Evolutionary conservation across 371 early-diverging fungal genomes (phyloP).

Genomic region (Umbelopsis sp.): DNA sequence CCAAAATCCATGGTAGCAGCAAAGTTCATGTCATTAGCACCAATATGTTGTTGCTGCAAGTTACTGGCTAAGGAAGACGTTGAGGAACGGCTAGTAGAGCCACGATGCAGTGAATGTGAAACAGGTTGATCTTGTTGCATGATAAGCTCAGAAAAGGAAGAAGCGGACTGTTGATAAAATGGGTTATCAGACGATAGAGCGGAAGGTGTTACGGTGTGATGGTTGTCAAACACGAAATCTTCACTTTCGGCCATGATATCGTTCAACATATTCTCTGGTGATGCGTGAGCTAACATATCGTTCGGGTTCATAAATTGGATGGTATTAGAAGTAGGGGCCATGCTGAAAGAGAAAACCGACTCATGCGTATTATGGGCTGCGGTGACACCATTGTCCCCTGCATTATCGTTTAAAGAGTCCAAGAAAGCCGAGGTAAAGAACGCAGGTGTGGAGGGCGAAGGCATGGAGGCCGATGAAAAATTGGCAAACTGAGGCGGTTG

Average conservation of each 20-base stretch:
- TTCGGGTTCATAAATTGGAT: conserved; percentile 24
- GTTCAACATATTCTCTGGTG: conserved; percentile 14
- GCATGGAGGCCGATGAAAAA: background rate
- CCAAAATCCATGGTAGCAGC: conserved; percentile 8
- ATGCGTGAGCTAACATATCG: conserved; percentile 19
- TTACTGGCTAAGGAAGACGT: conserved; percentile 7
- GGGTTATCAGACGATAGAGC: conserved; percentile 15
- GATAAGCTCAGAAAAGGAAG: conserved; percentile 17
- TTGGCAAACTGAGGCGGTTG: background rate
- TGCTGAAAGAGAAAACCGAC: conserved; percentile 9
- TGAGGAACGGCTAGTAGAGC: conserved; percentile 12
- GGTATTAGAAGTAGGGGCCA: background rate
- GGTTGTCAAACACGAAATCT: conserved; percentile 7
- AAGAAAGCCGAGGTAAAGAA: conserved; percentile 74
- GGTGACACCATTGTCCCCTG: conserved; percentile 26
- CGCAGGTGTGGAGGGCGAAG: conserved; percentile 59
- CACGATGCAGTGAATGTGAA: conserved; percentile 7
- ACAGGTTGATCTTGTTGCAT: conserved; percentile 1
- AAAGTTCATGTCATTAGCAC: background rate
- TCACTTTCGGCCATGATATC: conserved; percentile 12
- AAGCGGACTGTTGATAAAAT: conserved; percentile 6
- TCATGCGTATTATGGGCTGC: background rate
- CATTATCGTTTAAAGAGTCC: conserved; percentile 55
- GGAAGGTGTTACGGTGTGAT: conserved; percentile 5
- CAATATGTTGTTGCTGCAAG: conserved; percentile 11